A percentile compares a stretch with the other conserved stretches of the same genome.
Conservation (phyloP, 2,329 filamentous ascomycete genomes). For the Fusarium cicatricum region DNA sequence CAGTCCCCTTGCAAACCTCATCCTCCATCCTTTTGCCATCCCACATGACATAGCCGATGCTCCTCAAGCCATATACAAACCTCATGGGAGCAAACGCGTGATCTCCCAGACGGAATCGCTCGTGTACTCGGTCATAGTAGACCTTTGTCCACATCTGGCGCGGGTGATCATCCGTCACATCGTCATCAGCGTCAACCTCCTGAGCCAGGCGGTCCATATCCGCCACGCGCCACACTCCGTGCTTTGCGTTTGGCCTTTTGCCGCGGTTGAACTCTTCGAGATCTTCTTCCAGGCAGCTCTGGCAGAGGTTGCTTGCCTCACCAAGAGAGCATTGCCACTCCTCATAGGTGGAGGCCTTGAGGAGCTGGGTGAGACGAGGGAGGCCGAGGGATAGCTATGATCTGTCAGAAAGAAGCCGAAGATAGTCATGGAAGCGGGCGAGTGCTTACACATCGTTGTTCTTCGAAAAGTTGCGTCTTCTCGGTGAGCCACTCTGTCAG, state of each 20-base stretch:
- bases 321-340: constrained; percentile 30
- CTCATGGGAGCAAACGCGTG: constrained; percentile 29
- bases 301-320: constrained; percentile 6
- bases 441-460: constrained; percentile 31
- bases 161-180: constrained; percentile 21
- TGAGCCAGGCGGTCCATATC: constrained; percentile 31
- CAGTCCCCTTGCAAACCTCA: constrained; percentile 19
- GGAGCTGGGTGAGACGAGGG: constrained; percentile 16
- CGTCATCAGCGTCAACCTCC: constrained; percentile 28
- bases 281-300: constrained; percentile 27
- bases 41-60: constrained; percentile 37
- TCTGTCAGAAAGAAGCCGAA: not conserved
- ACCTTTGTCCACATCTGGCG: constrained; percentile 30
- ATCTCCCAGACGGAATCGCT: constrained; percentile 26
- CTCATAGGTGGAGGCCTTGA: constrained; percentile 25
- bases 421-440: no score
- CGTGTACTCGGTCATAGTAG: constrained; percentile 25
- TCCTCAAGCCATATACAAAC: constrained; percentile 28
- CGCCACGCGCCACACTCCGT: constrained; percentile 19
- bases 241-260: not conserved
- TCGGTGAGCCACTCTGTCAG: constrained; percentile 34
- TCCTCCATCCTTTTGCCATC: constrained; percentile 31
- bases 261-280: constrained; percentile 25
- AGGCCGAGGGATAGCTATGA: constrained; percentile 31
- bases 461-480: constrained; percentile 29